phyloP scores from a whole-genome alignment of 495 filamentous ascomycete species.

The Elasticomyces elasticus region DNA sequence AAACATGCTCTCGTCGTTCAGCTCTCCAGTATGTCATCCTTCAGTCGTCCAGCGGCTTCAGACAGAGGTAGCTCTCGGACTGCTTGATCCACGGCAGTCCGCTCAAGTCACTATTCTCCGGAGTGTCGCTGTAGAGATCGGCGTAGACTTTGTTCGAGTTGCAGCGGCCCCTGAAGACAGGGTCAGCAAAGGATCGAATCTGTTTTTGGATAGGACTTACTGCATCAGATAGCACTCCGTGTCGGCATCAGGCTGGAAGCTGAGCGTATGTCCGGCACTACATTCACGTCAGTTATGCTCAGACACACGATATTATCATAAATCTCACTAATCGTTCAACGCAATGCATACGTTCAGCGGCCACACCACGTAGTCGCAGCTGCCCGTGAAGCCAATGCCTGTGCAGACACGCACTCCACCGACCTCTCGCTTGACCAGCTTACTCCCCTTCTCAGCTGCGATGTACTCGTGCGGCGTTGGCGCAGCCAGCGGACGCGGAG shows the following conservation, averaged over 20 bases:
- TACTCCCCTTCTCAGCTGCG: neutral
- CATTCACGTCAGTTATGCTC: neutral
- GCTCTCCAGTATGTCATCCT: neutral
- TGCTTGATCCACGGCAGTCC: neutral
- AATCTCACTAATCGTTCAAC: slow-evolving; percentile 4
- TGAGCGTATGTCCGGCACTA: neutral
- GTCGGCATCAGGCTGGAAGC: slow-evolving; percentile 4
- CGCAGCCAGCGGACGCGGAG: neutral
- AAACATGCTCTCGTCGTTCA: neutral
- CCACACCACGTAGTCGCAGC: slow-evolving; percentile 5
- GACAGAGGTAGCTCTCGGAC: slow-evolving; percentile 3
- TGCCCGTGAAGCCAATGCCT: neutral
- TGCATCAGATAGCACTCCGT: slow-evolving; percentile 14
- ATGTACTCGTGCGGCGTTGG: neutral
- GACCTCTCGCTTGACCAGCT: neutral
- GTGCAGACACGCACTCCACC: slow-evolving; percentile 6
- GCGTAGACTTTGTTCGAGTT: slow-evolving; percentile 6
- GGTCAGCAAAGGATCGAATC: neutral
- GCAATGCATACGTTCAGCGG: slow-evolving; percentile 5
- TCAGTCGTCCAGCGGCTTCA: neutral
- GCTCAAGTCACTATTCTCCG: neutral
- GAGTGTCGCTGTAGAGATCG: neutral
- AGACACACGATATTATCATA: neutral
- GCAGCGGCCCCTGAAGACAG: slow-evolving; percentile 5
- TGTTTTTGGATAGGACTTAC: slow-evolving; percentile 7